Evolutionary conservation across 352 stramenopile genomes (phyloP).

Genomic region (Peronospora farinosa): DNA sequence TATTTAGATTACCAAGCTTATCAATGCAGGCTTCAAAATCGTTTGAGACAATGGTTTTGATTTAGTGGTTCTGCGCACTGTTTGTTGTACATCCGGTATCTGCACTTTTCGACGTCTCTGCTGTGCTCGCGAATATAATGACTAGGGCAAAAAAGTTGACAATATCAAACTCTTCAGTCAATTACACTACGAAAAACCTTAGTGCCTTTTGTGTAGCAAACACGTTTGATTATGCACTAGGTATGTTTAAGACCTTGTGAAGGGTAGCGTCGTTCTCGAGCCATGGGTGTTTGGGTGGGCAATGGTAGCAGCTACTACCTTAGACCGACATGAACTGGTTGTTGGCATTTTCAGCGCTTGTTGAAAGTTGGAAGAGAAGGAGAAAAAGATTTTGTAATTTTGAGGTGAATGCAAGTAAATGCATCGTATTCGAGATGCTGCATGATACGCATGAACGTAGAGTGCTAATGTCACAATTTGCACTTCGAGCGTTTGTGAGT

Average conservation of each 20-base stretch:
- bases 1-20: too few relatives aligned
- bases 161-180: neutral
- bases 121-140: too few relatives aligned
- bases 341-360: conserved; percentile 29
- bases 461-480: conserved; percentile 3
- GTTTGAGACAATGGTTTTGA: too few relatives aligned
- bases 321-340: conserved; percentile 54
- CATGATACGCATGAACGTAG: neutral
- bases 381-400: neutral
- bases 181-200: conserved; percentile 2
- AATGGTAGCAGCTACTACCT: conserved; percentile 54
- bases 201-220: conserved; percentile 35
- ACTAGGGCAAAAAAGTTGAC: too few relatives aligned
- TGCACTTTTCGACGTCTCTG: too few relatives aligned
- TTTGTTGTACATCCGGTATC: too few relatives aligned
- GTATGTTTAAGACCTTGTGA: conserved; percentile 65
- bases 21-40: too few relatives aligned
- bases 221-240: conserved; percentile 44
- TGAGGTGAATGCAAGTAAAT: neutral
- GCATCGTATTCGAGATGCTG: conserved; percentile 5
- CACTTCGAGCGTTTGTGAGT: conserved; percentile 12
- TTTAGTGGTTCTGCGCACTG: too few relatives aligned
- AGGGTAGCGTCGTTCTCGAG: conserved; percentile 48
- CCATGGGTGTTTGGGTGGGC: conserved; percentile 66
- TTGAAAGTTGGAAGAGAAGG: neutral